These are phyloP conservation scores for Casuarina equisetifolia DNA, from an alignment of 306 rosid genomes.

Conservation along the genomic window DNA sequence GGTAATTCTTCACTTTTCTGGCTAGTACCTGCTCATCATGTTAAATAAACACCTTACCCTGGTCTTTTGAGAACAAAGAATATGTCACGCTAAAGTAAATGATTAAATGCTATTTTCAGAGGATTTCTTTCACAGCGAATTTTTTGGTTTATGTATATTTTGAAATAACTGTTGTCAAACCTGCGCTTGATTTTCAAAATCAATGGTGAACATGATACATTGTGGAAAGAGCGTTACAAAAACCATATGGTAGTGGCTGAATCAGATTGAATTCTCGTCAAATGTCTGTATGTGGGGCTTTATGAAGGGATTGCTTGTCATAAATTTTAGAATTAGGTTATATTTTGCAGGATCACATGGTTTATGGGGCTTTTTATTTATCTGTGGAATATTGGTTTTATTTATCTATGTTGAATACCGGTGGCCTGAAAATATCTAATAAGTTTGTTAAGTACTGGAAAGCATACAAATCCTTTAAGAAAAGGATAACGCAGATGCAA, in stretches of 20 bases:
- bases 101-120: background rate
- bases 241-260: constrained; percentile 10
- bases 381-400: too few relatives aligned
- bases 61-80: background rate
- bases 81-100: background rate
- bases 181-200: background rate
- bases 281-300: constrained; percentile 10
- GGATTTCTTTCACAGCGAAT: background rate
- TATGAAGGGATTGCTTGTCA: constrained; percentile 1
- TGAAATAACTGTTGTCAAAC: background rate
- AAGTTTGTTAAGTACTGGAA: constrained; percentile 1
- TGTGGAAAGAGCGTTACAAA: background rate
- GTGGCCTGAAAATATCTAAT: background rate
- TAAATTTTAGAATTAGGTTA: background rate
- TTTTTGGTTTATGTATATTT: background rate
- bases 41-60: background rate
- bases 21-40: constrained; percentile 1
- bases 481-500: background rate
- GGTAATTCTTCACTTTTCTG: constrained; percentile 43
- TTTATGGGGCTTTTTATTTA: background rate
- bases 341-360: background rate
- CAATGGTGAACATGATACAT: background rate
- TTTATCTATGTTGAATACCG: background rate
- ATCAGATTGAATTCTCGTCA: constrained; percentile 1
- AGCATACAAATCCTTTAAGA: constrained; percentile 10